Conservation (phyloP, 2,329 filamentous ascomycete genomes). For the Chaetomium globosum region DNA sequence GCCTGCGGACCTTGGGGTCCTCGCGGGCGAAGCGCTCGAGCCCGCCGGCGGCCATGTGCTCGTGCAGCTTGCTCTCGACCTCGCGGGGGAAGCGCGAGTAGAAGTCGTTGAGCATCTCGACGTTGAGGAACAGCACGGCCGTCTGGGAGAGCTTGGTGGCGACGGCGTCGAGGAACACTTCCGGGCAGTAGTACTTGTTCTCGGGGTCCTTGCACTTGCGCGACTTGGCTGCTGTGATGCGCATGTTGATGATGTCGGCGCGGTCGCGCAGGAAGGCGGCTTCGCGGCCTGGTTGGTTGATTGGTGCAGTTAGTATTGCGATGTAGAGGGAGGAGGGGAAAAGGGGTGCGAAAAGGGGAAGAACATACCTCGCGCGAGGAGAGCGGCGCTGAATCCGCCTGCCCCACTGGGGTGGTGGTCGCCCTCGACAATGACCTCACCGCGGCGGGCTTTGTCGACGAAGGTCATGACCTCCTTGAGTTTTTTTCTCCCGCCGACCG, state of each 20-base stretch:
- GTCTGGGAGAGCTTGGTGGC: slow-evolving; percentile 93
- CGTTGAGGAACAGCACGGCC: slow-evolving; percentile 94
- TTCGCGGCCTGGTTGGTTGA: slow-evolving; percentile 68
- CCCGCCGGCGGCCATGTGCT: slow-evolving; percentile 75
- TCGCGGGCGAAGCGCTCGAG: slow-evolving; percentile 90
- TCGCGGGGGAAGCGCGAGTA: slow-evolving; percentile 97
- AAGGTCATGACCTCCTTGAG: slow-evolving; percentile 87
- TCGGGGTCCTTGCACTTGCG: slow-evolving; percentile 81
- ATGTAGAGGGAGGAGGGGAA: neutral
- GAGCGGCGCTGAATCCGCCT: slow-evolving; percentile 86
- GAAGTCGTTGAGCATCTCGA: slow-evolving; percentile 94
- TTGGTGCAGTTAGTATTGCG: slow-evolving; percentile 36
- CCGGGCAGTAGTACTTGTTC: slow-evolving; percentile 96
- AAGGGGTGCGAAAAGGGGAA: slow-evolving; percentile 17
- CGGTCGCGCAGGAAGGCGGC: slow-evolving; percentile 92
- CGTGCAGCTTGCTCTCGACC: slow-evolving; percentile 81
- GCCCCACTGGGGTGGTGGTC: slow-evolving; percentile 82
- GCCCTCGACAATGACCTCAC: slow-evolving; percentile 81
- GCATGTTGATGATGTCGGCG: slow-evolving; percentile 86
- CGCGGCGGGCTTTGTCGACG: slow-evolving; percentile 85
- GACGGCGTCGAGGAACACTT: slow-evolving; percentile 96
- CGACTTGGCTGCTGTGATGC: slow-evolving; percentile 82
- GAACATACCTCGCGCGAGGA: slow-evolving; percentile 74
- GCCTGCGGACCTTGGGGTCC: slow-evolving; percentile 83
- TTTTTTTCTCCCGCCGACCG: slow-evolving; percentile 80